Percentiles rank a stretch among this genome's conserved stretches.
phyloP scores from a whole-genome alignment of 2,329 filamentous ascomycete genomes.

The Pseudogymnoascus sp. region DNA sequence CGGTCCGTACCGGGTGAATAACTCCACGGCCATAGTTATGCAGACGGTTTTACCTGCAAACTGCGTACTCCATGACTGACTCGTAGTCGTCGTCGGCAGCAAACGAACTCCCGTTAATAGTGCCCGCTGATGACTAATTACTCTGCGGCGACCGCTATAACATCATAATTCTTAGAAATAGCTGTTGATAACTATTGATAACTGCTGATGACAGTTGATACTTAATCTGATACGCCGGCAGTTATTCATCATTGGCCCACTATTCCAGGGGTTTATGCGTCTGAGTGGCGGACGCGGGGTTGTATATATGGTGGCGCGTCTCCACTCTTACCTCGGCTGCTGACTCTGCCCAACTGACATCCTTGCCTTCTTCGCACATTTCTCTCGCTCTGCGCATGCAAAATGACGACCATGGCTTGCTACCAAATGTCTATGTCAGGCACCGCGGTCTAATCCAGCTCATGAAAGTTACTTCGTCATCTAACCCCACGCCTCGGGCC shows the following conservation, averaged over 20 bases:
- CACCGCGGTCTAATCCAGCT: background rate
- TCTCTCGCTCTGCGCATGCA: background rate
- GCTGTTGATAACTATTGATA: background rate
- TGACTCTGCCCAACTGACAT: background rate
- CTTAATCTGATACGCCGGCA: background rate
- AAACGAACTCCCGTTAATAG: background rate
- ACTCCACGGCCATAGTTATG: background rate
- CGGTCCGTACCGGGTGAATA: background rate
- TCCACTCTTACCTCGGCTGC: background rate
- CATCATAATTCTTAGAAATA: background rate
- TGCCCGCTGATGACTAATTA: background rate
- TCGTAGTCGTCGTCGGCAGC: background rate
- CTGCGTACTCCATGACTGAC: background rate
- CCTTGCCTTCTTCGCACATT: background rate
- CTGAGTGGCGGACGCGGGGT: background rate
- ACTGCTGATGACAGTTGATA: background rate
- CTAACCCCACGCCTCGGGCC: constrained; percentile 1
- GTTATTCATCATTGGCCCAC: background rate
- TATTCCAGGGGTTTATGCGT: background rate
- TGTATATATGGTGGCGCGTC: background rate
- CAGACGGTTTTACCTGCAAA: background rate
- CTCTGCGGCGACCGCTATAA: background rate
- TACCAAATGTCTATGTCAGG: constrained; percentile 1
- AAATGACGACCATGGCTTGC: background rate
- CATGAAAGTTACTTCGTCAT: background rate